Percentiles rank a stretch among this genome's conserved stretches.
These are phyloP conservation scores for Curvularia verruculosa DNA, from an alignment of 2,329 filamentous ascomycete species.

Conservation along the genomic window DNA sequence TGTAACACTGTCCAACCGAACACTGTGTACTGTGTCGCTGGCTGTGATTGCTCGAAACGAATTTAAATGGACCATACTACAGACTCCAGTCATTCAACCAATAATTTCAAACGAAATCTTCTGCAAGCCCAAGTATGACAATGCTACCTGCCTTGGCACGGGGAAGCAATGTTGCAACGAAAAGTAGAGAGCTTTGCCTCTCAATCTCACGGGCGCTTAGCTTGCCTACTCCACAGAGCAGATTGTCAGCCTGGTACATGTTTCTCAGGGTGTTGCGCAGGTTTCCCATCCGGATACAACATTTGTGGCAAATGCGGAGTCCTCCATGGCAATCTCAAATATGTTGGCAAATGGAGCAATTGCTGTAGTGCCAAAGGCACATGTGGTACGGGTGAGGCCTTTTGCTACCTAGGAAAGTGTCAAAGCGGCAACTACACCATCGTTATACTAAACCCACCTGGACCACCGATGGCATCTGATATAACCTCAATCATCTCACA, in stretches of 20 bases:
- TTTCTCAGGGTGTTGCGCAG: neutral
- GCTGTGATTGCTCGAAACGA: conserved; percentile 27
- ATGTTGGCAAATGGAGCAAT: neutral
- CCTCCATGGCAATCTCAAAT: neutral
- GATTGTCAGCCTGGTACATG: neutral
- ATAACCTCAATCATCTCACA: neutral
- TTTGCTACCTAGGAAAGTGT: conserved; percentile 16
- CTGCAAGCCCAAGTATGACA: conserved; percentile 41
- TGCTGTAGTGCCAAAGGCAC: neutral
- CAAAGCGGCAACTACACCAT: conserved; percentile 19
- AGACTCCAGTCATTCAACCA: neutral
- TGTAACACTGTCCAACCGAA: conserved; percentile 38
- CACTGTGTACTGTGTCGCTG: conserved; percentile 37
- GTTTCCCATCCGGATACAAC: neutral
- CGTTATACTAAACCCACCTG: conserved; percentile 2
- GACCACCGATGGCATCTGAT: neutral
- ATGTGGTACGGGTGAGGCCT: conserved; percentile 12
- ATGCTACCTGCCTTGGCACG: conserved; percentile 43
- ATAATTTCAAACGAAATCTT: conserved; percentile 18
- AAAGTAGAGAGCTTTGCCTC: conserved; percentile 2
- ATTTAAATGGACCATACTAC: neutral
- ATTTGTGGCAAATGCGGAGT: neutral
- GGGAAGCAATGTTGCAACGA: conserved; percentile 18
- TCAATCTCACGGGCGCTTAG: neutral
- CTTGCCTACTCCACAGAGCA: neutral